phyloP scores from a whole-genome alignment of 1,139 yeast species.

The Saccharomyces hybrid region DNA sequence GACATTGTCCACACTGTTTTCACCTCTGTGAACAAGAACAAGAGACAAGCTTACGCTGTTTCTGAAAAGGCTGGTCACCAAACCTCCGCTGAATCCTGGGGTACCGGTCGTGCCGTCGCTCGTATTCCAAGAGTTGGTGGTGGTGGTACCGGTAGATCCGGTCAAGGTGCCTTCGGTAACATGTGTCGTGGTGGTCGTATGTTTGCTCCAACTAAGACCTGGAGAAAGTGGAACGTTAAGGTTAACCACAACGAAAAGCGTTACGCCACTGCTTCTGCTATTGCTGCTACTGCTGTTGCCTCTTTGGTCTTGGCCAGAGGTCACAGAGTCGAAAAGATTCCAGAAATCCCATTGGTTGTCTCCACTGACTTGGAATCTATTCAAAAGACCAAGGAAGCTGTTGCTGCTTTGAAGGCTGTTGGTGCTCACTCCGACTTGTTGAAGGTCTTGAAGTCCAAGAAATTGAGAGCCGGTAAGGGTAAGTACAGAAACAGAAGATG shows the following conservation, averaged over 20 bases:
- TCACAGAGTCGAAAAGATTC: slow-evolving; percentile 98
- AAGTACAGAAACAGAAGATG: slow-evolving; percentile 99
- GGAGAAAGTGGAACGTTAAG: slow-evolving; percentile 99
- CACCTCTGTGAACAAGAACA: slow-evolving; percentile 98
- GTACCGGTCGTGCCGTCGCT: slow-evolving; percentile 99
- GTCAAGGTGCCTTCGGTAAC: slow-evolving; percentile 99
- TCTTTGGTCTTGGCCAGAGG: slow-evolving; percentile 99
- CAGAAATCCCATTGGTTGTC: slow-evolving; percentile 98
- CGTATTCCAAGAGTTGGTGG: slow-evolving; percentile 99
- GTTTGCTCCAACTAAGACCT: slow-evolving; percentile 99
- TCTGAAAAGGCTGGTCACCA: slow-evolving; percentile 99
- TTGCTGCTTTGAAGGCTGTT: slow-evolving; percentile 94
- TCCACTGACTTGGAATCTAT: slow-evolving; percentile 88
- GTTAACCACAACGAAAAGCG: slow-evolving; percentile 99
- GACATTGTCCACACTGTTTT: slow-evolving; percentile 98
- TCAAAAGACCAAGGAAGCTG: slow-evolving; percentile 97
- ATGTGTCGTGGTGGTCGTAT: slow-evolving; percentile 99
- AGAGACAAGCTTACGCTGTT: slow-evolving; percentile 99
- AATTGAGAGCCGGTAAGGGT: slow-evolving; percentile 99
- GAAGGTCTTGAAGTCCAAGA: slow-evolving; percentile 98
- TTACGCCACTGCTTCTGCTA: slow-evolving; percentile 99
- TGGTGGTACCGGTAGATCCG: slow-evolving; percentile 99
- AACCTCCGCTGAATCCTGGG: slow-evolving; percentile 99
- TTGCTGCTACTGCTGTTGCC: slow-evolving; percentile 98
- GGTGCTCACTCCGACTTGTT: slow-evolving; percentile 99